Base-by-base conservation (phyloP, 352 stramenopile genomes). In the Globisporangium spiculum region DNA sequence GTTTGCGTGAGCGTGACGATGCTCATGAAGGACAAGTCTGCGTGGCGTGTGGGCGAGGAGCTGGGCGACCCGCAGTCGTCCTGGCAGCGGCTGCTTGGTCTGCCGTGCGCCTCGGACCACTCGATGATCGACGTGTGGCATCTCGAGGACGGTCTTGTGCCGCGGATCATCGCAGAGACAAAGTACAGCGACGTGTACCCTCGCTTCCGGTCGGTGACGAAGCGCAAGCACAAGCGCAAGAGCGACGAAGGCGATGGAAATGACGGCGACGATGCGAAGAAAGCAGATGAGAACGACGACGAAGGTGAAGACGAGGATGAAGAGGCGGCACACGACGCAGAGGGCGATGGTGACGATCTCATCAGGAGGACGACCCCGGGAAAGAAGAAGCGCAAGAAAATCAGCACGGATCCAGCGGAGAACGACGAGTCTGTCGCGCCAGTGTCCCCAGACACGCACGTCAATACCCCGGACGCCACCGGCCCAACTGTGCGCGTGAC, bases 41-140 rank as follows among this genome's bases (percentile, higher is more conserved):
- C 50, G 55, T 63, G 57, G 44, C n/a, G 26, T n/a, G 12, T 41
- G 16, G 54, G 26, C 16, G 56, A 26, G 14, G 82, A 89, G 58
- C 64, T 86, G 27, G 78, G 81, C 2, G 73, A 84, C 59, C 41
- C 72, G 22, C 59, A 77, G 9, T 75, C 69, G 27, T 81, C 83
- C 0, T 94, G 84, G 84, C 78, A 87, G 44, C 77, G 78, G 12
- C 67, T 91, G 46, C 70, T 94, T 18, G 83, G 81, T 2, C 73
- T 94, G 8, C 86, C 86, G 12, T 60, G 74, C n/a, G 58, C 70
- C 1, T 68, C 74, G 1, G 80, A 94, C 52, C 81, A 89, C 53
- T 81, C 83, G 0, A 77, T 94, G 72, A 71, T 94, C 34, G 86
- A 94, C 48, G 86, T 94, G 1, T 94, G 86, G 86, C 86, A 94